Percentiles rank a stretch among this genome's conserved stretches.
phyloP scores from a whole-genome alignment of 495 filamentous ascomycete genomes.

The Neurospora sp. region DNA sequence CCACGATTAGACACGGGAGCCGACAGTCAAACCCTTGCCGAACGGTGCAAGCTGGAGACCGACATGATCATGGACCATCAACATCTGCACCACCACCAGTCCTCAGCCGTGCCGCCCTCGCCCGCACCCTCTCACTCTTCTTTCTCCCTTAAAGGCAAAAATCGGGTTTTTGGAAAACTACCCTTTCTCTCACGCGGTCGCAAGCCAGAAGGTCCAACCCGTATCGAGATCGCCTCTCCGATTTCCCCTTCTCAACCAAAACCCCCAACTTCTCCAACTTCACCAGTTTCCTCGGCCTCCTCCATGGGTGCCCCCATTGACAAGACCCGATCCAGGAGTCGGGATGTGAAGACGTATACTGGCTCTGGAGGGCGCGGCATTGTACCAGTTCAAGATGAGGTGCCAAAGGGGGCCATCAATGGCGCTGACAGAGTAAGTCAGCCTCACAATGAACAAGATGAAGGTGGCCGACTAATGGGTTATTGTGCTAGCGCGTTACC shows the following conservation, averaged over 20 bases:
- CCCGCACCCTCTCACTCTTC: conserved; percentile 10
- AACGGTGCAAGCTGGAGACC: conserved; percentile 22
- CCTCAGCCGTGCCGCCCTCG: conserved; percentile 13
- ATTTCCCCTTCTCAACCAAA: conserved; percentile 3
- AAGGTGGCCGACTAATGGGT: conserved; percentile 4
- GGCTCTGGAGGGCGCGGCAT: conserved; percentile 26
- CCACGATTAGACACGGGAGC: conserved; percentile 32
- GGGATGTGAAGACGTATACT: conserved; percentile 9
- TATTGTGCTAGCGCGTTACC: conserved; percentile 41
- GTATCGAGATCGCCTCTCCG: conserved; percentile 3
- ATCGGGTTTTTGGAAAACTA: conserved; percentile 30
- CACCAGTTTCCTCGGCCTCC: conserved; percentile 17
- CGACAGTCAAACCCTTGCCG: conserved; percentile 31
- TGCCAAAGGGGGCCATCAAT: conserved; percentile 77
- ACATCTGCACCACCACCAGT: conserved; percentile 14
- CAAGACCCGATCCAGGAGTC: conserved; percentile 14
- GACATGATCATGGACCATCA: conserved; percentile 34
- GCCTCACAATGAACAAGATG: conserved; percentile 2
- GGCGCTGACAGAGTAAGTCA: conserved; percentile 57
- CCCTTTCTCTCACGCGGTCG: conserved; percentile 24
- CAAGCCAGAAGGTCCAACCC: conserved; percentile 17
- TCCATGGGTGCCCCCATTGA: conserved; percentile 5
- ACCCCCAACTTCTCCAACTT: conserved; percentile 6
- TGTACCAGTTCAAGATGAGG: conserved; percentile 57
- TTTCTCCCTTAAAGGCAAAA: conserved; percentile 20